phyloP scores from a whole-genome alignment of 129 eudicot genomes.

The Gnaphalium uliginosum region DNA sequence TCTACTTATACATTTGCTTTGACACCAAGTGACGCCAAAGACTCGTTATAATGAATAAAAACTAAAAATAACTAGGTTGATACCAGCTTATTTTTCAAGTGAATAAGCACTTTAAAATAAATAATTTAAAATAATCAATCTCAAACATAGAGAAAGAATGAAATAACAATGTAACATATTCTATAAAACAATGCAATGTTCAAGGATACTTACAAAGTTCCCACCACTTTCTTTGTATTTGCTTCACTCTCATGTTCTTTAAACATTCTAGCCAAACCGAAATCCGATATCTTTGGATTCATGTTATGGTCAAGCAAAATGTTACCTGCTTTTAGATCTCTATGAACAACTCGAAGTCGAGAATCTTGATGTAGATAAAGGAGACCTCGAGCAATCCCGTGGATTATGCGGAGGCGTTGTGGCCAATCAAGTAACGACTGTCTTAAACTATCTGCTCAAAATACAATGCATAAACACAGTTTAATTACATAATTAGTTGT shows the following conservation, averaged over 20 bases:
- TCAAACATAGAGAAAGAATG: background rate
- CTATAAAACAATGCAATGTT: background rate
- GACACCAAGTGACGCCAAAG: too few relatives aligned
- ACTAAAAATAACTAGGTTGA: background rate
- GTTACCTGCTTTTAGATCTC: background rate
- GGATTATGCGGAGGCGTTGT: background rate
- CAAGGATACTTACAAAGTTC: constrained; percentile 38
- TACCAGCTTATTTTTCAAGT: too few relatives aligned
- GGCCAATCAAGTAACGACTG: background rate
- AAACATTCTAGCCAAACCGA: constrained; percentile 46
- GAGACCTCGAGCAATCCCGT: constrained; percentile 19
- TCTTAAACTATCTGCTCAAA: constrained; percentile 28
- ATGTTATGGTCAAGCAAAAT: constrained; percentile 36
- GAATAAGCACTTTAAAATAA: background rate
- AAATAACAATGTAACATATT: background rate
- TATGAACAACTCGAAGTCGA: background rate
- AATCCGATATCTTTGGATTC: constrained; percentile 53
- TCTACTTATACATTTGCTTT: background rate
- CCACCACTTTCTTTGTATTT: constrained; percentile 33
- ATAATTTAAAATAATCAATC: background rate
- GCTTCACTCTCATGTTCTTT: background rate
- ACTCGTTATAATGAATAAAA: too few relatives aligned
- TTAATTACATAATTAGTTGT: background rate
- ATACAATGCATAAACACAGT: background rate
- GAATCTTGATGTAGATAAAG: background rate